Evolutionary conservation across 2,329 filamentous ascomycete species (phyloP).

Genomic region (Paecilomyces sp.): DNA sequence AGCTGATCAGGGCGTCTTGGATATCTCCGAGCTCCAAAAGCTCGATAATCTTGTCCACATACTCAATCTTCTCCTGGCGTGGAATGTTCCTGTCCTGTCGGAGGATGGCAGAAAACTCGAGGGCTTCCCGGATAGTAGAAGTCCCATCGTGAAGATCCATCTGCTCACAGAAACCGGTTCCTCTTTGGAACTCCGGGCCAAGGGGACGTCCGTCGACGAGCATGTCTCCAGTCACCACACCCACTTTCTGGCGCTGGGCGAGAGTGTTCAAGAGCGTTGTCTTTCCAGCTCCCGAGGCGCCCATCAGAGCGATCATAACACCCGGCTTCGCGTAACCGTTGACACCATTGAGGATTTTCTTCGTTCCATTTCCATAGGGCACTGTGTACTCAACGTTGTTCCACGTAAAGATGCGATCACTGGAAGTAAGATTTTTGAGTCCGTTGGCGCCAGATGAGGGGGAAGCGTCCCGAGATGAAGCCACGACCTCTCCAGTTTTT

Average conservation of each 20-base stretch:
- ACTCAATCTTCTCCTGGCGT: conserved; percentile 55
- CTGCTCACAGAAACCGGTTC: conserved; percentile 66
- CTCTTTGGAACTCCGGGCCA: conserved; percentile 58
- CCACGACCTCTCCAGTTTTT: conserved; percentile 17
- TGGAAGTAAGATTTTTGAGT: conserved; percentile 42
- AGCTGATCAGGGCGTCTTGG: conserved; percentile 59
- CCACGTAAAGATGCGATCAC: conserved; percentile 65
- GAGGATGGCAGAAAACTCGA: conserved; percentile 62
- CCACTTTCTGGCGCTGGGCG: conserved; percentile 62
- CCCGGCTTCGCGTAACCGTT: conserved; percentile 75
- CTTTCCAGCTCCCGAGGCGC: conserved; percentile 75
- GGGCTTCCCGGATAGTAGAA: conserved; percentile 59
- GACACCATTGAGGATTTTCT: conserved; percentile 60
- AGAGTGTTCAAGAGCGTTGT: conserved; percentile 74
- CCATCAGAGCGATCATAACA: conserved; percentile 72
- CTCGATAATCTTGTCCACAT: conserved; percentile 60
- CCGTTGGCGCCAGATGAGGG: conserved; percentile 22
- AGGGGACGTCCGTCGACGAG: conserved; percentile 61
- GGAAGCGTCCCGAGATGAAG: conserved; percentile 20
- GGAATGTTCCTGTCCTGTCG: conserved; percentile 52
- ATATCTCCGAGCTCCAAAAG: conserved; percentile 59
- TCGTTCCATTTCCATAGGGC: conserved; percentile 55
- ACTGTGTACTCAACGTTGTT: conserved; percentile 65
- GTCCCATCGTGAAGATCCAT: conserved; percentile 65
- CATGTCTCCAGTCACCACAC: conserved; percentile 61